Evolutionary conservation across 2,329 filamentous ascomycete genomes (phyloP), one percentile per base, ranked within the genome.

Genomic region (Verticillium dahliae): DNA sequence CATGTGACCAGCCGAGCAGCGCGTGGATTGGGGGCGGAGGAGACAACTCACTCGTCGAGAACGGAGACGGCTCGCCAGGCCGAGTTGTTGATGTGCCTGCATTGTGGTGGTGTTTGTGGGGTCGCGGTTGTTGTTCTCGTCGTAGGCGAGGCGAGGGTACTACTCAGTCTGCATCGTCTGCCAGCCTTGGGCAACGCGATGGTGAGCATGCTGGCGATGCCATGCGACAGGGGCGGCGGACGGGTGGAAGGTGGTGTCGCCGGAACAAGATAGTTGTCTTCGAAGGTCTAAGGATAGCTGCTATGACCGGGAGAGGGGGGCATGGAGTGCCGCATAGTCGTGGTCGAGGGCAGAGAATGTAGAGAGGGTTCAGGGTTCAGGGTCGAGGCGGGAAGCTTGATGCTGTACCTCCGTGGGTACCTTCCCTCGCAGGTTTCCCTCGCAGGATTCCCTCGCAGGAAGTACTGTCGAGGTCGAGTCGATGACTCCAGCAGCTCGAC

Each of bases 31-130:
- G 63, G 50, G 63, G 27, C 27, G 27, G 27, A 27, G 27, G 27
- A 27, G 27, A 27, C 27, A 37, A 69, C 82, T 67, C 76, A 89
- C 86, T 89, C 85, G 71, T 89, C 86, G 15, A 89, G 74, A 31
- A 86, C 82, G 62, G 85, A 85, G 58, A 86, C 82, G 3, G 86
- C 85, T 63, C 86, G 80, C 86, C 85, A 89, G 74, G 81, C 79
- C 37, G 77, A 68, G 6, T 70, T 69, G 67, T 69, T 71, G 62
- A 65, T 71, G 70, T 66, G 69, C 63, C 70, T 62, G 58, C 65
- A 27, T 58, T 54, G 58, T 65, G 64, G 70, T 69, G 61, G 62
- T 68, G 69, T 41, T 57, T 41, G 22, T 57, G 34, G 52, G 27
- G 55, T 56, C 34, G 62, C 58, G 52, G 27, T 27, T 65, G 41